phyloP scores from a whole-genome alignment of 2,329 filamentous ascomycete species.

The Penicillium fuscoglaucum region DNA sequence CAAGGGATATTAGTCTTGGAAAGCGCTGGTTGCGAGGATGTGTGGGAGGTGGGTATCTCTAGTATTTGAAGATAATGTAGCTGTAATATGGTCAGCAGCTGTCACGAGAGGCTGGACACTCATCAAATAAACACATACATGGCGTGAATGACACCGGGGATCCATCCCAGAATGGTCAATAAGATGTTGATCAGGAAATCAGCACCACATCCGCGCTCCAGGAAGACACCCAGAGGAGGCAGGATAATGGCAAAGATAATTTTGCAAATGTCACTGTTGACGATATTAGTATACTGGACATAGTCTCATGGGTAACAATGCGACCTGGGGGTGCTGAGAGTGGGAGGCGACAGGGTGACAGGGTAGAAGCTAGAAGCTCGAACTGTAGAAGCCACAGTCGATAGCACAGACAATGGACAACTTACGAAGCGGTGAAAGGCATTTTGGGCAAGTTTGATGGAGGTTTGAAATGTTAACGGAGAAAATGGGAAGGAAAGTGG shows the following conservation, averaged over 20 bases:
- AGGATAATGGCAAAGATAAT: constrained; percentile 87
- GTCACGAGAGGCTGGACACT: not conserved
- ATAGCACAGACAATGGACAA: constrained; percentile 12
- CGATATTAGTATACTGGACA: constrained; percentile 5
- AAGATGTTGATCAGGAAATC: constrained; percentile 92
- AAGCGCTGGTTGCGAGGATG: not conserved
- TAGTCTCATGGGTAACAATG: not conserved
- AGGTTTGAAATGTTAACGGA: constrained; percentile 1
- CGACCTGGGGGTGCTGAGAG: not conserved
- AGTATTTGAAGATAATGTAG: constrained; percentile 89
- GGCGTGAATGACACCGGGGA: constrained; percentile 88
- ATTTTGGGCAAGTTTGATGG: constrained; percentile 41
- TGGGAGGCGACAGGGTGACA: not conserved
- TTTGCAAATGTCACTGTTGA: constrained; percentile 69
- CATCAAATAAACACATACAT: constrained; percentile 57
- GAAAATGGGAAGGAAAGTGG: constrained; percentile 3
- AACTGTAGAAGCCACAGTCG: not conserved
- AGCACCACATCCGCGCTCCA: constrained; percentile 84
- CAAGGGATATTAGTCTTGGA: not conserved
- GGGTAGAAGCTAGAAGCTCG: not conserved
- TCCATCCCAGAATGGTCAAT: constrained; percentile 73
- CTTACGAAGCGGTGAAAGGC: constrained; percentile 54
- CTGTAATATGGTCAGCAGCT: constrained; percentile 41
- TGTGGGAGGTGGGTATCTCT: constrained; percentile 38
- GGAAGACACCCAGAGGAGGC: constrained; percentile 88